These are phyloP conservation scores for Westerdykella aurantiaca DNA, from an alignment of 2,329 filamentous ascomycete species.

Conservation along the genomic window DNA sequence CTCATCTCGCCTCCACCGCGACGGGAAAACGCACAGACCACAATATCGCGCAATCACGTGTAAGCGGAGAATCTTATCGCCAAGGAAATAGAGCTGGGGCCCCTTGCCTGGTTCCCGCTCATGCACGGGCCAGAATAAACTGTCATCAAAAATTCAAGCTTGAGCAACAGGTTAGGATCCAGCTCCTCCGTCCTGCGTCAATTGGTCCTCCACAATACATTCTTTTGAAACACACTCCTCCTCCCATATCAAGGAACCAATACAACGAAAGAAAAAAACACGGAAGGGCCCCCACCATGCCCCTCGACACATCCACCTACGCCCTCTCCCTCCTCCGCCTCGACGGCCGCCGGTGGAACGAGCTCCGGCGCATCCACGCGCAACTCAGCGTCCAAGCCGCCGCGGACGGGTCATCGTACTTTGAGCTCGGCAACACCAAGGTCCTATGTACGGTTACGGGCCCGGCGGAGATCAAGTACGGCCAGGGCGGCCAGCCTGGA, in stretches of 20 bases:
- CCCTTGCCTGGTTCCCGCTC: constrained; percentile 2
- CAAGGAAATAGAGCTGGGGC: no score
- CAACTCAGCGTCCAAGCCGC: constrained; percentile 89
- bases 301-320: constrained; percentile 91
- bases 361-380: constrained; percentile 79
- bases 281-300: constrained; percentile 54
- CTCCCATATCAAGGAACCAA: background rate
- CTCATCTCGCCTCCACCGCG: no score
- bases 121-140: background rate
- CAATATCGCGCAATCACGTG: constrained; percentile 27
- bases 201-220: background rate
- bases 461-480: constrained; percentile 56
- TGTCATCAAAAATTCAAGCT: no score
- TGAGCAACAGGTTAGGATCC: no score
- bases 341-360: constrained; percentile 88
- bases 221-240: background rate
- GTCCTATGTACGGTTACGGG: constrained; percentile 89
- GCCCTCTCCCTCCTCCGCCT: constrained; percentile 66
- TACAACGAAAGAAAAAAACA: background rate
- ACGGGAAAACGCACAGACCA: constrained; percentile 1
- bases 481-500: no score
- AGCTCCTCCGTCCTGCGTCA: background rate
- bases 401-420: constrained; percentile 86
- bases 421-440: constrained; percentile 97
- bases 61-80: constrained; percentile 13